Base-by-base conservation (phyloP, 179 eudicot species). In the Beta lomatogona region DNA sequence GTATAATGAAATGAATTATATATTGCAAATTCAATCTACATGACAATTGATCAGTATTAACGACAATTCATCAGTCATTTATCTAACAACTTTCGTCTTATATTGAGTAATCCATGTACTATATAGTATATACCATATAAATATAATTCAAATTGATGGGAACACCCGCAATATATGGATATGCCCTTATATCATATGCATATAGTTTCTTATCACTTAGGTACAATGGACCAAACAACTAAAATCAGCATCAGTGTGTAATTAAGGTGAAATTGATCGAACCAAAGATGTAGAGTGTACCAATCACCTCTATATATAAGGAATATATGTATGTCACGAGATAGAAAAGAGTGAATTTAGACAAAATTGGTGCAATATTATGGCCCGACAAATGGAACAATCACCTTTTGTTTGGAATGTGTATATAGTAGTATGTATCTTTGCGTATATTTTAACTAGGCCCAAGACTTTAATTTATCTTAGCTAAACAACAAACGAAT, bases 351-450 rank as follows among this genome's bases (percentile, higher is more conserved):
- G 5, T 72, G 28, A 61, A 72, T 82, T 73, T 79, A 58, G 82
- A 79, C 79, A 55, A 63, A 60, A 1, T 68, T 59, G 64, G 6
- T 28, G 18, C 71, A 9, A 46, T 79, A 19, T 70, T 79, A 68
- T 22, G 41, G 77, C 77, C 77, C 77, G 80, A 70, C 83, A 80
- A 83, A 68, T 71, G 11, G 80, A 83, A 83, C 86, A 71, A 31
- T 80, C 66, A 53, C 77, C 63, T 79, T 83, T 79, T 21, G 60
- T 73, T 73, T 73, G 77, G 61, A 54, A 55, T 71, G 4, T 71
- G 58, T 21, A 50, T 71, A 19, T 48, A 71, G 70, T 31, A 63
- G 70, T 31, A 63, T 63, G 67, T 22, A 6, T 61, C 45, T 76
- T 13, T 21, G 18, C 21, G 59, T 46, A 76, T 7, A 48, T 25